Conservation (phyloP, 2,329 filamentous ascomycete species). For the Elsinoe batatas region DNA sequence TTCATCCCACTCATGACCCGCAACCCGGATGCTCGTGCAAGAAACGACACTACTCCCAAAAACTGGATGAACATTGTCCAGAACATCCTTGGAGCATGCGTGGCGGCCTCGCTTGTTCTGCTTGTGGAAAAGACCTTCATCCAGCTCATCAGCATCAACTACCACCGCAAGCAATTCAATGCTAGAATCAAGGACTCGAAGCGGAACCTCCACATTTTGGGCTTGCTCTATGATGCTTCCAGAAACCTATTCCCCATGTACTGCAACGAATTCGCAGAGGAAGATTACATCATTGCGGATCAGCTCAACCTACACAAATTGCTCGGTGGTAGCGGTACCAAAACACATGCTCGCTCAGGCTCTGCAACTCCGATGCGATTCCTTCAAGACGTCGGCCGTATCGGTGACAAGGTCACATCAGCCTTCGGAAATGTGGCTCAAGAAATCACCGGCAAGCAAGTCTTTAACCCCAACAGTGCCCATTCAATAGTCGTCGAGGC, state of each 20-base stretch:
- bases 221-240: constrained; percentile 83
- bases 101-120: constrained; percentile 60
- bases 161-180: constrained; percentile 76
- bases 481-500: constrained; percentile 86
- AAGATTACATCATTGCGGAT: constrained; percentile 87
- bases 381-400: constrained; percentile 58
- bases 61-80: constrained; percentile 49
- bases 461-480: constrained; percentile 84
- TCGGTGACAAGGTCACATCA: constrained; percentile 89
- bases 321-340: constrained; percentile 46
- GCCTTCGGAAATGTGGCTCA: constrained; percentile 88
- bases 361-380: constrained; percentile 68
- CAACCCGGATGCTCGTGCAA: constrained; percentile 26
- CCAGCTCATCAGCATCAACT: constrained; percentile 74
- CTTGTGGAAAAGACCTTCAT: constrained; percentile 70
- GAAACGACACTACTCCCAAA: constrained; percentile 19
- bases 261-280: constrained; percentile 79
- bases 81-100: constrained; percentile 55
- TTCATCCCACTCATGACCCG: constrained; percentile 38
- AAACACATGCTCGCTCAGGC: constrained; percentile 44
- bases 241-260: constrained; percentile 83
- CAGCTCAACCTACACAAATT: constrained; percentile 47
- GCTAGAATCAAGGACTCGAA: constrained; percentile 82
- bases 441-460: constrained; percentile 89
- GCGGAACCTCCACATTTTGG: constrained; percentile 69